Evolutionary conservation across 495 filamentous ascomycete species (phyloP), one percentile per base, ranked within the genome.

Genomic region (Aspergillus homomorphus): DNA sequence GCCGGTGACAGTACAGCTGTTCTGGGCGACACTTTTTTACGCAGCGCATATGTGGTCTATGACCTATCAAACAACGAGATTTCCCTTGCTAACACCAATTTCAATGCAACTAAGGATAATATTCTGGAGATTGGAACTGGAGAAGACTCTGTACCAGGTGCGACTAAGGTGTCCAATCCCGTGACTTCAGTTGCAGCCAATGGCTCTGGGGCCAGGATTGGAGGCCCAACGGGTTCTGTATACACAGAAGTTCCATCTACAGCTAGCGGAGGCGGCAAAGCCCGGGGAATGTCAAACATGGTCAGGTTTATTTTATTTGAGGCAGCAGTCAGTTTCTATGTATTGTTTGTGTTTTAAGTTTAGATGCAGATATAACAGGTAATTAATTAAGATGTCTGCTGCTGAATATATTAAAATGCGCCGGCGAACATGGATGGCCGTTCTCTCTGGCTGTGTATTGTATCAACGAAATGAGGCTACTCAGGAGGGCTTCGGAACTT

Each of bases 41-140:
- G 94, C 55, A 89, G 86, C 33, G 91, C 92, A 0, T 98, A 97
- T 65, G 85, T 96, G 24, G 93, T 98, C 0, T 97, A 92, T 66
- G 92, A 97, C 64, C 75, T 97, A 16, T 81, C 79, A 15, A 96
- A 93, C 68, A 91, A 96, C 71, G 81, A 91, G 73, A 92, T 98
- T 57, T 88, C 87, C 12, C 72, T 98, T 42, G 93, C 91, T 14
- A 88, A 89, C 66, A 94, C 93, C 1, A 84, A 83, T 46, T 96
- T 95, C 73, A 91, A 96, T 66, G 73, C 84, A 4, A 88, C 86
- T 0, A 62, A 70, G 4, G 79, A 79, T 21, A 80, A 84, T 45
- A 75, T 96, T 48, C 60, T 80, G 16, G 92, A 96, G 72, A 96
- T 98, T 57, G 81, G 81, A 4, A 80, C 75, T 5, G 89, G 89